Evolutionary conservation across 768 basidiomycete genomes (phyloP).

Genomic region (Macrocybe gigantea): DNA sequence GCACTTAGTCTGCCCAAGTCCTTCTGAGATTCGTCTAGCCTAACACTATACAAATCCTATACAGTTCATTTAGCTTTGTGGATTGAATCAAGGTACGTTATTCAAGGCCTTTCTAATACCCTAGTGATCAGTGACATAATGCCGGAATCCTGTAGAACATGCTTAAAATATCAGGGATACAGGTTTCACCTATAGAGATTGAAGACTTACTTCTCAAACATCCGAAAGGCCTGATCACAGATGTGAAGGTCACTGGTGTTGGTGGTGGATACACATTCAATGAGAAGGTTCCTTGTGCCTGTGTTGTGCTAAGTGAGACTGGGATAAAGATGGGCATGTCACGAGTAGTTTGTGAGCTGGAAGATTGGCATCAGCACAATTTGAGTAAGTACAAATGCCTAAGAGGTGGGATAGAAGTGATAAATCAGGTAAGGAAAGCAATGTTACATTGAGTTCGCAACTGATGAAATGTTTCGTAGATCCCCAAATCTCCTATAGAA

Average conservation of each 20-base stretch:
- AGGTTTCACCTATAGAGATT: slow-evolving; percentile 79
- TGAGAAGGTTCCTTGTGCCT: slow-evolving; percentile 73
- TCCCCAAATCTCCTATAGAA: slow-evolving; percentile 71
- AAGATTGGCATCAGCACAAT: slow-evolving; percentile 54
- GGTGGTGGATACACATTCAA: slow-evolving; percentile 65
- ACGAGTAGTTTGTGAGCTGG: slow-evolving; percentile 38
- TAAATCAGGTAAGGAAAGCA: slow-evolving; percentile 45
- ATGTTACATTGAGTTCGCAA: neutral
- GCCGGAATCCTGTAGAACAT: slow-evolving; percentile 46
- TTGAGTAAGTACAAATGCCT: slow-evolving; percentile 77
- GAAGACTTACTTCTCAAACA: slow-evolving; percentile 62
- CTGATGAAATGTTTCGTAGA: slow-evolving; percentile 27
- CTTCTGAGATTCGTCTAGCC: too few relatives aligned
- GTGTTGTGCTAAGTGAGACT: slow-evolving; percentile 58
- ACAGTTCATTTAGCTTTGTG: slow-evolving; percentile 44
- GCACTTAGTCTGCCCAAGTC: too few relatives aligned
- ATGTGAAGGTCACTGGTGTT: slow-evolving; percentile 71
- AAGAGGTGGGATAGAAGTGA: slow-evolving; percentile 63
- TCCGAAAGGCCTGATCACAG: slow-evolving; percentile 56
- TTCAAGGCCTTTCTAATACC: neutral
- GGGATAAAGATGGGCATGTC: slow-evolving; percentile 45
- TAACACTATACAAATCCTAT: neutral
- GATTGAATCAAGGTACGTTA: slow-evolving; percentile 65
- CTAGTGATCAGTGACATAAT: neutral
- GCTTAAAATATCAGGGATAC: slow-evolving; percentile 74